Evolutionary conservation across 768 basidiomycete species (phyloP).

Genomic region (Dacryopinax spathularia): DNA sequence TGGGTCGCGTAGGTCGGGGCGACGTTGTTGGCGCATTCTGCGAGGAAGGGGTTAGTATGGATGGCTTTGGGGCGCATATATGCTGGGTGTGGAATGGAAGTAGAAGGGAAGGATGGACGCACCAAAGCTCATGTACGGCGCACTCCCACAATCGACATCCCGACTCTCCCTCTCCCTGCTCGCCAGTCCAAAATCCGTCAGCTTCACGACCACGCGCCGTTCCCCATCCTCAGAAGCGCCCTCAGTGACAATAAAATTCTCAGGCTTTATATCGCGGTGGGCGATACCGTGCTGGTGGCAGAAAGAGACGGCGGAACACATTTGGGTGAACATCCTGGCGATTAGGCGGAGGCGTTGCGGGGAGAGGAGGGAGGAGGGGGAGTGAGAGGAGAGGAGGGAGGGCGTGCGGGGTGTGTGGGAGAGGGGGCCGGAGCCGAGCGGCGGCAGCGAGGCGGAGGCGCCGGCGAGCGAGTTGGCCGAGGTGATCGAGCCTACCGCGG

Average conservation of each 20-base stretch:
- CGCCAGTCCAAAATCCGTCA: constrained; percentile 91
- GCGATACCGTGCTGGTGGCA: constrained; percentile 85
- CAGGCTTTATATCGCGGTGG: constrained; percentile 97
- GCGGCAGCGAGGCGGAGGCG: not conserved
- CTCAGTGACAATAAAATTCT: constrained; percentile 94
- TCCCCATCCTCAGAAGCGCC: constrained; percentile 48
- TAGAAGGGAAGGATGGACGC: constrained; percentile 19
- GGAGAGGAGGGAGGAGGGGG: constrained; percentile 68
- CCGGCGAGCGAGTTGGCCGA: constrained; percentile 26
- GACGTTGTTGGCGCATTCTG: constrained; percentile 96
- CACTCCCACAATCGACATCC: constrained; percentile 97
- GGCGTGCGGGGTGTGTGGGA: constrained; percentile 75
- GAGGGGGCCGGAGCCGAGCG: constrained; percentile 5
- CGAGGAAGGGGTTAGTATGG: constrained; percentile 11
- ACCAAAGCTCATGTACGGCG: constrained; percentile 98
- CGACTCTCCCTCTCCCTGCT: constrained; percentile 77
- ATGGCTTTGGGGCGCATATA: not conserved
- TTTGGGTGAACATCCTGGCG: constrained; percentile 93
- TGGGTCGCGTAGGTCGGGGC: constrained; percentile 87
- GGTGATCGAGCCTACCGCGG: constrained; percentile 20
- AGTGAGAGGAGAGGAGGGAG: constrained; percentile 70
- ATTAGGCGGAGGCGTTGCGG: constrained; percentile 81
- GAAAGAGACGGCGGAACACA: constrained; percentile 93
- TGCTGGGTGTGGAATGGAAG: constrained; percentile 3
- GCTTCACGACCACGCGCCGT: constrained; percentile 86